phyloP scores from a whole-genome alignment of 169 alveolate species.

The Plasmodium reichenowi region DNA sequence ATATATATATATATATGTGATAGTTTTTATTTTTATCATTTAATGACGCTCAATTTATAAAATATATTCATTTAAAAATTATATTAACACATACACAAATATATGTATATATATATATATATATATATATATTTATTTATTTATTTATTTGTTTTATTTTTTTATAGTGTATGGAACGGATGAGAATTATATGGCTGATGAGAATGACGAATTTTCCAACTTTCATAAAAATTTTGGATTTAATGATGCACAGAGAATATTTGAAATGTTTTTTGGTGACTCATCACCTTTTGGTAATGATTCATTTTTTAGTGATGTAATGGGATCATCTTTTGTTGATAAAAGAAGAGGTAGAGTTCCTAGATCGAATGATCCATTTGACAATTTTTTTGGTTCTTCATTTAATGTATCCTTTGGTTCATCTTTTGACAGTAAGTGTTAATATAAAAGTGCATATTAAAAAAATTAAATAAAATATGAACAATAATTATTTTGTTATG shows the following conservation, averaged over 20 bases:
- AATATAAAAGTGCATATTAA: not conserved
- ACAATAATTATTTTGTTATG: too few relatives aligned
- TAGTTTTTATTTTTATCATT: too few relatives aligned
- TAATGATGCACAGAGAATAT: slow-evolving; percentile 79
- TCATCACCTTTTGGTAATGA: slow-evolving; percentile 66
- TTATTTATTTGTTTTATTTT: not conserved
- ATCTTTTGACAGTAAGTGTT: slow-evolving; percentile 55
- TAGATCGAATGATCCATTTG: slow-evolving; percentile 66
- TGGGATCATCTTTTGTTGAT: slow-evolving; percentile 61
- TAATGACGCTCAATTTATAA: not conserved
- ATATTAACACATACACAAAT: not conserved
- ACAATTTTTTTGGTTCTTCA: slow-evolving; percentile 61
- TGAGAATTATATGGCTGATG: slow-evolving; percentile 39
- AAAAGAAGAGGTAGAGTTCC: slow-evolving; percentile 61
- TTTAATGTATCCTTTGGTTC: slow-evolving; percentile 64
- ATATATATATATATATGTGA: not conserved
- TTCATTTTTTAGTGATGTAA: slow-evolving; percentile 68
- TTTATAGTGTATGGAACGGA: slow-evolving; percentile 49
- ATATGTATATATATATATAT: not conserved
- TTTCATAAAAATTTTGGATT: slow-evolving; percentile 78
- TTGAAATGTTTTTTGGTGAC: slow-evolving; percentile 81
- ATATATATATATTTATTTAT: not conserved
- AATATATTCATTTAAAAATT: not conserved
- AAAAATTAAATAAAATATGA: not conserved
- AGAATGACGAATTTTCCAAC: slow-evolving; percentile 61